A percentile compares a stretch with the other conserved stretches of the same genome.
phyloP scores from a whole-genome alignment of 805 yeast species.

The Lipomyces chichibuensis region DNA sequence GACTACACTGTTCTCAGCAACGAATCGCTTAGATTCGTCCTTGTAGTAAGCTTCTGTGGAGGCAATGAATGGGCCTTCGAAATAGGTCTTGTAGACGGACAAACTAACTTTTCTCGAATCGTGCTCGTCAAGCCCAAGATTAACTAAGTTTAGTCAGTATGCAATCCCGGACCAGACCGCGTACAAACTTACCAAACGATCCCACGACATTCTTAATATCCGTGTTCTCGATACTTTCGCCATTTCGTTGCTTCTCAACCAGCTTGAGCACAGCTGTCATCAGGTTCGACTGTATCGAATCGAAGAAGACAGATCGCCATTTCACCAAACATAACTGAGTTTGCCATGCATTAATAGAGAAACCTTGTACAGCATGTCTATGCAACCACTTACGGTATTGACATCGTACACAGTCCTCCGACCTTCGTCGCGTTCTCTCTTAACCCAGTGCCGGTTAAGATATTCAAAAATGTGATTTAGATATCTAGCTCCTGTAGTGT shows the following conservation, averaged over 20 bases:
- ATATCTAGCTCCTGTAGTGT: constrained; percentile 86
- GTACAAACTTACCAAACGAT: constrained; percentile 55
- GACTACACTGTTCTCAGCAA: constrained; percentile 77
- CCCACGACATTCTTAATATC: constrained; percentile 73
- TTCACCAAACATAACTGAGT: constrained; percentile 67
- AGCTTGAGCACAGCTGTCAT: constrained; percentile 73
- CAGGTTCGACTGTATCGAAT: constrained; percentile 60
- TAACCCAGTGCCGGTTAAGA: constrained; percentile 96
- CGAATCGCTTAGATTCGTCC: constrained; percentile 66
- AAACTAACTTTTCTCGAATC: constrained; percentile 85
- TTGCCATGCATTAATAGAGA: neutral
- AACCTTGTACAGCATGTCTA: neutral
- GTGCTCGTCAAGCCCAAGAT: constrained; percentile 85
- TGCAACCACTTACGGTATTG: constrained; percentile 54
- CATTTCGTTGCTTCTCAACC: constrained; percentile 77
- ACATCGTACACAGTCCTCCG: constrained; percentile 88
- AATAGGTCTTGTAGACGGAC: constrained; percentile 75
- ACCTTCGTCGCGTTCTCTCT: constrained; percentile 93
- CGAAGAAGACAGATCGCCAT: constrained; percentile 86
- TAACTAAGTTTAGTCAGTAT: constrained; percentile 48
- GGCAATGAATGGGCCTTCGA: constrained; percentile 75
- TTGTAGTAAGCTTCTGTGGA: constrained; percentile 60
- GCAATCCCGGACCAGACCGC: neutral
- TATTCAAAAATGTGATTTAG: constrained; percentile 92
- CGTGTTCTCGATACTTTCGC: constrained; percentile 68